A percentile compares a stretch with the other conserved stretches of the same genome.
Conservation (phyloP, 306 rosid species). For the Trichosanthes truncata region DNA sequence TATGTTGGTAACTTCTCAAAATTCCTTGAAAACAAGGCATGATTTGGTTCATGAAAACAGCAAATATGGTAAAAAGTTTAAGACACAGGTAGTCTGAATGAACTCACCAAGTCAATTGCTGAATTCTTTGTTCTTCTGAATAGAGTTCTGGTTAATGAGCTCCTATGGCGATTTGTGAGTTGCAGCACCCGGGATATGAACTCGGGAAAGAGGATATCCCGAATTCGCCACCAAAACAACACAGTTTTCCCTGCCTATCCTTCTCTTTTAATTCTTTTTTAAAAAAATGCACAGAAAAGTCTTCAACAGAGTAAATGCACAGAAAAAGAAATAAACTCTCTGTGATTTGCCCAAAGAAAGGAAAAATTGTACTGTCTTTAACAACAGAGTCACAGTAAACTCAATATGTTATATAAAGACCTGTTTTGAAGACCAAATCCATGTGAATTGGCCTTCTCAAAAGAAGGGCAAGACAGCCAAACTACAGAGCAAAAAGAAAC, state of each 20-base stretch:
- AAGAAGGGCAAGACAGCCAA: background rate
- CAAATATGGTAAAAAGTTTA: background rate
- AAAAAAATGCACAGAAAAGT: background rate
- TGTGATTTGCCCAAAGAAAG: background rate
- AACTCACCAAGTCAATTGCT: background rate
- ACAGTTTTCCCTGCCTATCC: background rate
- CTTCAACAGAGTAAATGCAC: slow-evolving; percentile 7
- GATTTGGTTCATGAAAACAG: background rate
- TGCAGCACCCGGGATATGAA: background rate
- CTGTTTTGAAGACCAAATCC: slow-evolving; percentile 1
- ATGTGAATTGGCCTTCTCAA: background rate
- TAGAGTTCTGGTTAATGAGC: background rate
- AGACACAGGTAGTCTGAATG: background rate
- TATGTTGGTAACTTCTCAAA: background rate
- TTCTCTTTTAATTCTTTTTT: no score
- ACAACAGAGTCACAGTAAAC: background rate
- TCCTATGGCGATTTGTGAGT: background rate
- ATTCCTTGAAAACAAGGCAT: background rate
- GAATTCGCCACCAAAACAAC: background rate
- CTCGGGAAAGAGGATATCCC: background rate
- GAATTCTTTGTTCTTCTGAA: background rate
- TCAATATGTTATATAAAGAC: background rate
- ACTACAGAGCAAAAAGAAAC: background rate
- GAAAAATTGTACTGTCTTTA: background rate
- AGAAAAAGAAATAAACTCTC: background rate